A percentile compares a stretch with the other conserved stretches of the same genome.
These are phyloP conservation scores for Papiliotrema terrestris DNA, from an alignment of 1,284 basidiomycete species.

Conservation along the genomic window DNA sequence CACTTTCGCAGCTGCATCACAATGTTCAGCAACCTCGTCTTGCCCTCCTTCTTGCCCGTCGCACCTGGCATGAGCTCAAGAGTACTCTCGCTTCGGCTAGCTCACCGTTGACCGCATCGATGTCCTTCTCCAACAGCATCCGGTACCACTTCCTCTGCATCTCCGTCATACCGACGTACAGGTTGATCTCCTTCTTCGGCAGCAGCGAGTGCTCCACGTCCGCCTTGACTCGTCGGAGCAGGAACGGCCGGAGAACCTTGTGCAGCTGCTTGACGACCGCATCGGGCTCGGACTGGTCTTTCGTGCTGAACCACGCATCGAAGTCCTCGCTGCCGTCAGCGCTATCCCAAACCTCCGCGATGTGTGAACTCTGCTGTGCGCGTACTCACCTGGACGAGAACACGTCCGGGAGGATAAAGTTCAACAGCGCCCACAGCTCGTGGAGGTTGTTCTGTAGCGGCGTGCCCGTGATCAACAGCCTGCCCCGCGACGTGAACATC, in stretches of 20 bases:
- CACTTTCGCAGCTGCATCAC: slow-evolving; percentile 85
- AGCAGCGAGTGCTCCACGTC: slow-evolving; percentile 96
- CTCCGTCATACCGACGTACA: slow-evolving; percentile 94
- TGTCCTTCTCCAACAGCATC: slow-evolving; percentile 94
- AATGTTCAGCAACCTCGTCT: slow-evolving; percentile 96
- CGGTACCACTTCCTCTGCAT: slow-evolving; percentile 99
- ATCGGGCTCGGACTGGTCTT: slow-evolving; percentile 69
- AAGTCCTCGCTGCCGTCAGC: slow-evolving; percentile 64
- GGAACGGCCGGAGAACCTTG: slow-evolving; percentile 92
- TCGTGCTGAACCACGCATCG: slow-evolving; percentile 74
- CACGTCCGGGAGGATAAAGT: slow-evolving; percentile 74
- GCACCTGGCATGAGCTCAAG: slow-evolving; percentile 54
- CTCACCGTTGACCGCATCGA: slow-evolving; percentile 92
- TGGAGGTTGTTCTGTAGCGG: slow-evolving; percentile 97
- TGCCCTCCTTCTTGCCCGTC: slow-evolving; percentile 97
- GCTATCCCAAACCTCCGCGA: too few relatives aligned
- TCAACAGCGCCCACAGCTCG: slow-evolving; percentile 92
- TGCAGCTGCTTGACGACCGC: slow-evolving; percentile 92
- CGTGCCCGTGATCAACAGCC: slow-evolving; percentile 94
- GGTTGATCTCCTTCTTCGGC: slow-evolving; percentile 99
- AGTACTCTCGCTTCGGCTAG: slow-evolving; percentile 1
- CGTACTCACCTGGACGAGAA: slow-evolving; percentile 50
- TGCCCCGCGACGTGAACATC: slow-evolving; percentile 79
- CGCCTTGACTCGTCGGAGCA: slow-evolving; percentile 89
- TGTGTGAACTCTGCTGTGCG: too few relatives aligned